Evolutionary conservation across 345 rosid species (phyloP).

Genomic region (Rubroshorea leprosula): DNA sequence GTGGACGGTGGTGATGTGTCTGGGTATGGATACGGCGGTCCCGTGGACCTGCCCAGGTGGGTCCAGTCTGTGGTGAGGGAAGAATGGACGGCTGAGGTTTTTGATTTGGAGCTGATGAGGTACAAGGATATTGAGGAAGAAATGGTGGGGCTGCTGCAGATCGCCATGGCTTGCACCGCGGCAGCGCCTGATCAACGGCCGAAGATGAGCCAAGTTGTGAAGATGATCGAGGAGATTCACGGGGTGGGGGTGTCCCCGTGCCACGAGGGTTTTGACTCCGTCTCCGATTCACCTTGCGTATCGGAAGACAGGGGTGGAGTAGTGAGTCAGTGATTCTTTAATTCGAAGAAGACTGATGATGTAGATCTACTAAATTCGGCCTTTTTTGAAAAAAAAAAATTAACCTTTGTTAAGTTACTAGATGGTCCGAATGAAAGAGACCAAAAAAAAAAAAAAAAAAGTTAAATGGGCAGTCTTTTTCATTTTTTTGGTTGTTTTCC

Average conservation of each 20-base stretch:
- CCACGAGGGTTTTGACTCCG: constrained; percentile 50
- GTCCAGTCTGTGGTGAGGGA: constrained; percentile 79
- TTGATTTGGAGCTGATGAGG: constrained; percentile 81
- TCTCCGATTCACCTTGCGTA: constrained; percentile 68
- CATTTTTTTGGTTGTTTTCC: not conserved
- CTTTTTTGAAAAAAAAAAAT: too few species aligned
- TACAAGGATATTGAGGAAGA: constrained; percentile 79
- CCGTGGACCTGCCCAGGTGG: constrained; percentile 68
- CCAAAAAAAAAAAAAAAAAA: not conserved
- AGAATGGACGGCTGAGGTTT: constrained; percentile 88
- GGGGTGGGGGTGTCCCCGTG: constrained; percentile 60
- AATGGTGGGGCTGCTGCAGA: constrained; percentile 70
- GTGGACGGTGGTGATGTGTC: constrained; percentile 40
- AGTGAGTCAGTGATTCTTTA: constrained; percentile 36
- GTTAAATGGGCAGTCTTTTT: not conserved
- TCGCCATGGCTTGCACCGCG: constrained; percentile 61
- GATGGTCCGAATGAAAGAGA: not conserved
- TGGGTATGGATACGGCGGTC: constrained; percentile 41
- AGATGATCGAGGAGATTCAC: constrained; percentile 67
- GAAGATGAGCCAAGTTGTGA: constrained; percentile 49
- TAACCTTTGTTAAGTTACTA: not conserved
- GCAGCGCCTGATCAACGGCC: constrained; percentile 58
- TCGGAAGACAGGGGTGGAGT: constrained; percentile 70
- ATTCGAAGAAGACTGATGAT: too few species aligned
- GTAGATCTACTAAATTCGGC: too few species aligned